These are phyloP conservation scores for Daldinia sp. DNA, from an alignment of 2,329 filamentous ascomycete species.

Conservation along the genomic window DNA sequence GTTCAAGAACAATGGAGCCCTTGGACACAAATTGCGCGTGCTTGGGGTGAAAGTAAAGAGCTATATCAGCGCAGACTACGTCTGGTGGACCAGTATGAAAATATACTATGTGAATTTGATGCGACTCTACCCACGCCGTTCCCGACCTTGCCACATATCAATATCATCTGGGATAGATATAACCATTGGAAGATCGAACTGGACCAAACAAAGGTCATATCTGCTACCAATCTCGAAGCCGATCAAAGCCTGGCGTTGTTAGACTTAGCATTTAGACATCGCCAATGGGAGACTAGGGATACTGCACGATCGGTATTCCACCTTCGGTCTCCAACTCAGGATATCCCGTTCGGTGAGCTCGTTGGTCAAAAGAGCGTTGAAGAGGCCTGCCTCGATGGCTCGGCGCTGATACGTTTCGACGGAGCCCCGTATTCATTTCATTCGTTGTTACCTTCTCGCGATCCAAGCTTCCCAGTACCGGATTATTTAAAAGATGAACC, in stretches of 20 bases:
- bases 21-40: slow-evolving; percentile 55
- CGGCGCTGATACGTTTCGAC: slow-evolving; percentile 52
- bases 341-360: slow-evolving; percentile 38
- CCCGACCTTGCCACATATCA: slow-evolving; percentile 48
- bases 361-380: slow-evolving; percentile 30
- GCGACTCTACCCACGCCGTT: slow-evolving; percentile 56
- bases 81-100: slow-evolving; percentile 48
- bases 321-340: slow-evolving; percentile 43
- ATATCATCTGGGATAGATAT: slow-evolving; percentile 51
- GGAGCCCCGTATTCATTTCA: slow-evolving; percentile 54
- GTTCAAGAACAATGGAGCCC: slow-evolving; percentile 55
- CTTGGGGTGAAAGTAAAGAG: slow-evolving; percentile 52
- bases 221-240: slow-evolving; percentile 15
- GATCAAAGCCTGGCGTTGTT: slow-evolving; percentile 59
- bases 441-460: slow-evolving; percentile 47
- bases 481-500: slow-evolving; percentile 51
- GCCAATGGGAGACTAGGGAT: slow-evolving; percentile 51
- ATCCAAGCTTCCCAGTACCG: slow-evolving; percentile 52
- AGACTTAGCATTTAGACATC: slow-evolving; percentile 57
- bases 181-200: slow-evolving; percentile 51
- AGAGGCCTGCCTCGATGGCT: slow-evolving; percentile 37
- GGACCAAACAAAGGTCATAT: slow-evolving; percentile 26
- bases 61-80: slow-evolving; percentile 46
- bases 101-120: slow-evolving; percentile 50
- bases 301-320: slow-evolving; percentile 54